A percentile compares a stretch with the other conserved stretches of the same genome.
Evolutionary conservation across 495 filamentous ascomycete genomes (phyloP).

Genomic region (Tetracladium marchalianum): DNA sequence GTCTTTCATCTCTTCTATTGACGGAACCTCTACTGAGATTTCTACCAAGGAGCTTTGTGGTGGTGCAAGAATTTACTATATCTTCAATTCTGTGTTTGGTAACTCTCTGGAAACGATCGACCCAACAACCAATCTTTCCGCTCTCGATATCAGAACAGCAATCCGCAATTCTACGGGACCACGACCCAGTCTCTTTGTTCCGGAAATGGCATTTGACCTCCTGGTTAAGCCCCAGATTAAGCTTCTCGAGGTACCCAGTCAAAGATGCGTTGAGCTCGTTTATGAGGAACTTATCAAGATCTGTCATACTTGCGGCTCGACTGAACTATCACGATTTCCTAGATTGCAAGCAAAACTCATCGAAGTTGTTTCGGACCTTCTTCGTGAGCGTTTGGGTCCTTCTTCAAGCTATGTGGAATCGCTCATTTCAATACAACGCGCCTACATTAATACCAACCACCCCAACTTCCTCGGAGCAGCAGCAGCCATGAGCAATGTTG

Average conservation of each 20-base stretch:
- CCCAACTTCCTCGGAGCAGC: constrained; percentile 97
- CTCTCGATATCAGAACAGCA: constrained; percentile 94
- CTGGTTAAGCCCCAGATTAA: constrained; percentile 99
- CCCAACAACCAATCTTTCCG: constrained; percentile 86
- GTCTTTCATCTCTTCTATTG: constrained; percentile 97
- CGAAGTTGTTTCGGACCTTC: constrained; percentile 93
- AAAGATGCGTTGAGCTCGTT: constrained; percentile 93
- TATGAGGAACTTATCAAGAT: constrained; percentile 99
- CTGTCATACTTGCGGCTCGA: constrained; percentile 95
- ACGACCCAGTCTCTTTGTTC: constrained; percentile 89
- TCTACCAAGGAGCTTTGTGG: constrained; percentile 98
- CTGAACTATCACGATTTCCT: constrained; percentile 83
- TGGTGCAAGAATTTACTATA: constrained; percentile 96
- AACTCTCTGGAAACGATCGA: constrained; percentile 95
- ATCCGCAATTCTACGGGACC: constrained; percentile 98
- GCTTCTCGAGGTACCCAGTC: constrained; percentile 87
- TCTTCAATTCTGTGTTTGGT: constrained; percentile 99
- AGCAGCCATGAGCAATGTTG: constrained; percentile 95
- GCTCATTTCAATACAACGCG: constrained; percentile 91
- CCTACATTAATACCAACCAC: constrained; percentile 99
- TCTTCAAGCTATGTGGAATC: constrained; percentile 88
- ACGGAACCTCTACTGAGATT: constrained; percentile 96
- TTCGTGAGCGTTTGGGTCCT: constrained; percentile 85
- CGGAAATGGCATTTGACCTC: constrained; percentile 93
- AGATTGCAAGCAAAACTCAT: constrained; percentile 95